phyloP scores from a whole-genome alignment of 257 asterid species.

The Nicotiana paniculata region DNA sequence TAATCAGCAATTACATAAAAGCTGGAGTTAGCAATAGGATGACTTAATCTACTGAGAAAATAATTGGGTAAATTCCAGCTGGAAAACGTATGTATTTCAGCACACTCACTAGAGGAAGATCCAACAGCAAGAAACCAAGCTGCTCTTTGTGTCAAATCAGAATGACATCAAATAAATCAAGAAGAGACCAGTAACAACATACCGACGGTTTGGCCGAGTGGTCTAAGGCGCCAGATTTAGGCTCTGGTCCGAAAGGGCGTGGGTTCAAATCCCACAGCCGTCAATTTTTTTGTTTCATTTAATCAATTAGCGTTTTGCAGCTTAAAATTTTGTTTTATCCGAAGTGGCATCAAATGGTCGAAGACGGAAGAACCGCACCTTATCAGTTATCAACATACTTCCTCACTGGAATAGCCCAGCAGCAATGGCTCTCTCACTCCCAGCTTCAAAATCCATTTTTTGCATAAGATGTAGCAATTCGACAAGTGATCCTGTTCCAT shows the following conservation, averaged over 20 bases:
- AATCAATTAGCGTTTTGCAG: background rate
- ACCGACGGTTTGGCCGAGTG: constrained; percentile 80
- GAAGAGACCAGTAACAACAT: rapidly evolving
- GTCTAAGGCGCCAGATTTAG: constrained; percentile 99
- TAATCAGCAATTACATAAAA: background rate
- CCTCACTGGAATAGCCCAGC: background rate
- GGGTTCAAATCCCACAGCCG: constrained; percentile 99
- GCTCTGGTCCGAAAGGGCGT: constrained; percentile 99
- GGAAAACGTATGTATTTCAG: too few species aligned
- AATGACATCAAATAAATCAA: rapidly evolving
- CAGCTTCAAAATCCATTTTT: constrained; percentile 19
- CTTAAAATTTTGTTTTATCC: background rate
- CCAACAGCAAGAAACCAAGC: background rate
- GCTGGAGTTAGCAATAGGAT: background rate
- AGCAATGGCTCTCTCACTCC: constrained; percentile 38
- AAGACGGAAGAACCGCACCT: background rate
- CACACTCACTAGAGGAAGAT: background rate
- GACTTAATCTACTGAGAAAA: background rate
- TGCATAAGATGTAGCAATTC: constrained; percentile 24
- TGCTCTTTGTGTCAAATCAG: too few species aligned
- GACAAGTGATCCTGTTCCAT: constrained; percentile 24
- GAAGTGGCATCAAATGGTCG: background rate
- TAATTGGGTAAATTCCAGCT: background rate
- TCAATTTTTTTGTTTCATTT: constrained; percentile 15
- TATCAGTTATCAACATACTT: background rate